Base-by-base conservation (phyloP, 768 basidiomycete genomes). In the Lentinula sp. region DNA sequence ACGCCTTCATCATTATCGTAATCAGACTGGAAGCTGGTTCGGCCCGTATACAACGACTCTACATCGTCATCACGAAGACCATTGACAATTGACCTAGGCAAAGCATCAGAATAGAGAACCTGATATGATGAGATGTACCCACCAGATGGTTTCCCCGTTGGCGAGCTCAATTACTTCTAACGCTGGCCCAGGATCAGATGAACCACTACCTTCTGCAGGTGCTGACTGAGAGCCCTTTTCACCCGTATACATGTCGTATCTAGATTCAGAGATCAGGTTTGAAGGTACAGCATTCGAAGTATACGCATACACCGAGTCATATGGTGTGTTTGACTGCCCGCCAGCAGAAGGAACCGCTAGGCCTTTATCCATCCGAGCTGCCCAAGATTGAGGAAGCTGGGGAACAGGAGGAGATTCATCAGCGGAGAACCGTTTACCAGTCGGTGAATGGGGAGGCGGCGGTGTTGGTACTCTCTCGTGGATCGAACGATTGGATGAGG, bases 101-200 rank as follows among this genome's bases (percentile, higher is more conserved):
- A 51, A 65, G 39, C 53, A 66, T 60, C 64, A 59, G 59, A 65
- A 35, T 48, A 59, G 61, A 41, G 65, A 59, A 59, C 43, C 60
- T 35, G 23, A 56, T 54, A 36, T 37, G 5, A 62, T 51, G 39
- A 53, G 39, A 63, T 49, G 50, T 28, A 77, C 85, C 61, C 59
- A 90, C 92, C 92, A 94, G 62, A 94, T 86, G 7, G 89, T 91
- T 70, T 93, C 86, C 23, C 92, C 92, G 68, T 92, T 92, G n/a
- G 90, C 88, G 67, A 92, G 75, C 68, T 93, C 88, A 59, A 93
- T 79, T 48, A 93, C 81, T 72, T 94, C 90, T 35, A 93, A 75
- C 4, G 87, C 91, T 52, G 86, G 82, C 12, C 82, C 80, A 43
- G 79, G 66, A n/a, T 60, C 49, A 41, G 59, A 60, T 13, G 57